Conservation (phyloP, 2,329 filamentous ascomycete species). For the Diaporthe citriasiana region DNA sequence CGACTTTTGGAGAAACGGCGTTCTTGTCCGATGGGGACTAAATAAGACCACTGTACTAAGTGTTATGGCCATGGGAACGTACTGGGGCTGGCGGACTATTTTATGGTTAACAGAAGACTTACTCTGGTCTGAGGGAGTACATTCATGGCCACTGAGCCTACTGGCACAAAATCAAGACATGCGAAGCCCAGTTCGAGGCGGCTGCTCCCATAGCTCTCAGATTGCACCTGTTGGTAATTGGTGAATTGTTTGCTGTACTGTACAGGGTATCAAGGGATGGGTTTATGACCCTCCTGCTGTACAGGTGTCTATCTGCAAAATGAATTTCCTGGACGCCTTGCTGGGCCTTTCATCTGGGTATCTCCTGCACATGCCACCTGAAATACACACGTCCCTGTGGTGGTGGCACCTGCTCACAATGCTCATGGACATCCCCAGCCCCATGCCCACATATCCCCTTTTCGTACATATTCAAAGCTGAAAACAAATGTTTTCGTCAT, state of each 20-base stretch:
- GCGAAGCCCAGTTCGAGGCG: neutral
- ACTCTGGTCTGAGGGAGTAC: neutral
- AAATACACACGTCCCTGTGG: neutral
- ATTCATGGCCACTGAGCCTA: neutral
- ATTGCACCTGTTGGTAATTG: neutral
- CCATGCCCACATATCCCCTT: neutral
- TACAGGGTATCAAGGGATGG: neutral
- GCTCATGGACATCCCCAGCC: constrained; percentile 6
- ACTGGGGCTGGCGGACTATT: constrained; percentile 4
- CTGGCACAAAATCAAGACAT: constrained; percentile 6
- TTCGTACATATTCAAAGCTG: constrained; percentile 20
- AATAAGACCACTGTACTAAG: constrained; percentile 2
- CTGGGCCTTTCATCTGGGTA: constrained; percentile 18
- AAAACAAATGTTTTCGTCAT: neutral
- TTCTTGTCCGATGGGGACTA: neutral
- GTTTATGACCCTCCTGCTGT: neutral
- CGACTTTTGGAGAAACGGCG: constrained; percentile 22
- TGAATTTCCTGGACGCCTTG: constrained; percentile 32
- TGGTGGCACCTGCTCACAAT: neutral
- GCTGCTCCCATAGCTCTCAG: neutral
- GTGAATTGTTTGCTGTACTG: neutral
- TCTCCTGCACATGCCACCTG: constrained; percentile 16
- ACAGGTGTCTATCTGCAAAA: neutral
- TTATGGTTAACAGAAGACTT: constrained; percentile 8
- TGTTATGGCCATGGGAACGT: neutral